phyloP scores from a whole-genome alignment of 768 basidiomycete genomes.

The Kwoniella sp. region DNA sequence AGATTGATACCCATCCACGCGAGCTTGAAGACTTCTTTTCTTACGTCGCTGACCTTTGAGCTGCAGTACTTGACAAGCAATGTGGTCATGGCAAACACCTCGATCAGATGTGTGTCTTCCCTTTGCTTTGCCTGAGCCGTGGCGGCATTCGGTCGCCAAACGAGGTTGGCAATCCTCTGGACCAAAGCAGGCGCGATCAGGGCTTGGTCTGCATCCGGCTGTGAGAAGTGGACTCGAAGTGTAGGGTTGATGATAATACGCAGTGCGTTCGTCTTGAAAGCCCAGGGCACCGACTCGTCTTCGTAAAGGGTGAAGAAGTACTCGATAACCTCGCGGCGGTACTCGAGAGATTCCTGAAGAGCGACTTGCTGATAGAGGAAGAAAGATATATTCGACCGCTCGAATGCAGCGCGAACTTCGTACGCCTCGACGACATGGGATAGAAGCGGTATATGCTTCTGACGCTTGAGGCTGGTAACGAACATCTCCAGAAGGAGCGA shows the following conservation, averaged over 20 bases:
- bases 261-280: constrained; percentile 63
- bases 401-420: constrained; percentile 72
- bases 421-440: constrained; percentile 82
- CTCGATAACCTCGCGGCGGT: constrained; percentile 73
- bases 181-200: constrained; percentile 72
- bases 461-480: constrained; percentile 57
- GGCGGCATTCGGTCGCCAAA: constrained; percentile 72
- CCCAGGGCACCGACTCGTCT: constrained; percentile 59
- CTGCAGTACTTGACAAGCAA: constrained; percentile 80
- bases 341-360: constrained; percentile 60
- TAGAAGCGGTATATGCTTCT: constrained; percentile 77
- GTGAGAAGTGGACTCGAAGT: constrained; percentile 69
- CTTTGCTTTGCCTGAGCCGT: constrained; percentile 24
- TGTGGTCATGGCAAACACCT: constrained; percentile 82
- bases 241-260: constrained; percentile 84
- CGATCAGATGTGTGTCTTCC: constrained; percentile 85
- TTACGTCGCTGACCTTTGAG: constrained; percentile 69
- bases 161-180: constrained; percentile 53
- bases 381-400: constrained; percentile 68
- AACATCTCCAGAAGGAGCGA: constrained; percentile 71
- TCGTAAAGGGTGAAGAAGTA: constrained; percentile 84
- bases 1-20: constrained; percentile 81
- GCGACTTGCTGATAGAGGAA: constrained; percentile 87
- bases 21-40: constrained; percentile 88
- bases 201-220: constrained; percentile 55